Evolutionary conservation across 1,284 basidiomycete genomes (phyloP), one percentile per base, ranked within the genome.

Genomic region (Cutaneotrichosporon cutaneum): DNA sequence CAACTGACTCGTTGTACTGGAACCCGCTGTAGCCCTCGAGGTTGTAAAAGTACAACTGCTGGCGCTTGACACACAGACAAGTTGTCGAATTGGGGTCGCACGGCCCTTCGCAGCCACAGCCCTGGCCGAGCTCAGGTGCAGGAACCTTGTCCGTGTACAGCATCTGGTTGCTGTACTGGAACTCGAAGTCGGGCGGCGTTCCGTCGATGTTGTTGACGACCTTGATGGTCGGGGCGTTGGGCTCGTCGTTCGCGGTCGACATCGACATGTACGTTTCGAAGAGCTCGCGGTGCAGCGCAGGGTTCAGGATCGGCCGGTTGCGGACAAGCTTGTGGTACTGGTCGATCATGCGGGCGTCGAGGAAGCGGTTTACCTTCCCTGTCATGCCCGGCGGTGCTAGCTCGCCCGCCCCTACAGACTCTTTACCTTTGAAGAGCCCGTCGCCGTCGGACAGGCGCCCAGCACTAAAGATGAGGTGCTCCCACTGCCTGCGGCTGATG

Each of bases 91-190:
- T 84, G 2, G 89, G 88, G 71, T 88, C 83, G 68, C 92, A 94
- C 42, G 79, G 82, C 0, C 90, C 90, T 18, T 84, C 76, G 70
- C 92, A 94, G 58, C 81, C 83, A 69, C 92, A 94, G 2, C 90
- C 86, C 36, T 82, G 71, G 45, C 92, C 79, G 18, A 83, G 71
- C 67, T 90, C 85, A 0, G 89, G 88, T 13, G 82, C 82, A 0
- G 87, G 86, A 1, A 93, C 88, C 9, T 81, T 84, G 16, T 85
- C 81, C 1, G 83, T 84, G 62, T 87, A 86, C 82, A 89, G 88
- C 82, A 92, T 86, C 11, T 72, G 62, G 58, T 79, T 77, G 14
- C 70, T 67, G 60, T 79, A 79, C 33, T 72, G 64, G 50, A 75
- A 77, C 58, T 79, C 75, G 56, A 76, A 72, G 30, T 71, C 69